These are phyloP conservation scores for Podospora comata DNA, from an alignment of 495 filamentous ascomycete genomes.

Conservation along the genomic window DNA sequence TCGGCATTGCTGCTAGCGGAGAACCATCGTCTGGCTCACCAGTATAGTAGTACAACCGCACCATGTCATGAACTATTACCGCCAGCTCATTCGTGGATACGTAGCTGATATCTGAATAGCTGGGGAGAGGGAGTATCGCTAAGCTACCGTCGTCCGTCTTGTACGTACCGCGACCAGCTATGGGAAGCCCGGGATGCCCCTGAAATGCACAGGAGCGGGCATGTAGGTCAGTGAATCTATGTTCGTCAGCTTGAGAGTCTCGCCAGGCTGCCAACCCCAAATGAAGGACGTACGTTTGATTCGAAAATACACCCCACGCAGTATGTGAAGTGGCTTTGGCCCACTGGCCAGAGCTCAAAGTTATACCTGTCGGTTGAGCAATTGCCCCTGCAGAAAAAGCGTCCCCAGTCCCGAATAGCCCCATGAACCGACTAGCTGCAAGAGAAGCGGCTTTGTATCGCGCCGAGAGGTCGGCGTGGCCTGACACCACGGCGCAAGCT, in stretches of 20 bases:
- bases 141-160: not conserved
- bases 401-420: not conserved
- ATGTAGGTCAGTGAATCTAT: not conserved
- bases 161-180: not conserved
- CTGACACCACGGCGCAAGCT: not conserved
- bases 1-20: no score
- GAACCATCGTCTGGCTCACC: not conserved
- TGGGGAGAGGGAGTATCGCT: not conserved
- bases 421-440: not conserved
- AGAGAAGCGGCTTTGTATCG: not conserved
- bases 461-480: not conserved
- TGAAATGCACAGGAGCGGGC: not conserved
- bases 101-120: not conserved
- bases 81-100: not conserved
- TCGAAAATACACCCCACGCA: not conserved
- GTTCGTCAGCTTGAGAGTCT: not conserved
- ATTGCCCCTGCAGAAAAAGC: not conserved
- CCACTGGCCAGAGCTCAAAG: not conserved
- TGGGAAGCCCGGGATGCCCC: not conserved
- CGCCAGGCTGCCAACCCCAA: not conserved
- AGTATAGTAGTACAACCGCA: not conserved
- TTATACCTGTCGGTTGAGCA: not conserved
- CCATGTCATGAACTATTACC: conserved; percentile 1
- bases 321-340: not conserved
- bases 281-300: not conserved